phyloP scores from a whole-genome alignment of 495 filamentous ascomycete species.

The Neurospora terricola region DNA sequence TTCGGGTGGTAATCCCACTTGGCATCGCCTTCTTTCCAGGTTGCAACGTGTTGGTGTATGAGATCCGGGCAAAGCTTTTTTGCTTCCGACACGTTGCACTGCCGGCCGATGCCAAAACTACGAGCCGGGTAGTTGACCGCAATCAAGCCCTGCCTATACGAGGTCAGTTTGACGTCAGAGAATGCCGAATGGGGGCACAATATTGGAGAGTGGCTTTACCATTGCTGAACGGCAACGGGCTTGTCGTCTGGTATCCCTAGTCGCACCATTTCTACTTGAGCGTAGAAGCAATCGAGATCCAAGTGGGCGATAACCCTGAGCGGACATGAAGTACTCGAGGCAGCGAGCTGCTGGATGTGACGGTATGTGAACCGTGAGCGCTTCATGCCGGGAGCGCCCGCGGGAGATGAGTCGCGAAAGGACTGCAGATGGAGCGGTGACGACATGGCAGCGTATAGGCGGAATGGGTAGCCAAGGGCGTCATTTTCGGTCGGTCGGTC shows the following conservation, averaged over 20 bases:
- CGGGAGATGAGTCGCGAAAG: slow-evolving; percentile 32
- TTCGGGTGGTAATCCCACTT: slow-evolving; percentile 88
- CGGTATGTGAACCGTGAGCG: slow-evolving; percentile 75
- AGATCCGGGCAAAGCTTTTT: slow-evolving; percentile 78
- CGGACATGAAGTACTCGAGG: slow-evolving; percentile 60
- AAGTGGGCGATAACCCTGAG: slow-evolving; percentile 84
- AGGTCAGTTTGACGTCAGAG: not conserved
- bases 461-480: slow-evolving; percentile 19
- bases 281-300: slow-evolving; percentile 97
- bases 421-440: slow-evolving; percentile 16
- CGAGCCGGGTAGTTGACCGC: slow-evolving; percentile 93
- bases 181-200: not conserved
- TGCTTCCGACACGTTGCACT: slow-evolving; percentile 70
- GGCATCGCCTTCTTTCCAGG: slow-evolving; percentile 84
- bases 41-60: slow-evolving; percentile 85
- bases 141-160: slow-evolving; percentile 61
- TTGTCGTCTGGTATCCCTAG: slow-evolving; percentile 60
- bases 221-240: slow-evolving; percentile 89
- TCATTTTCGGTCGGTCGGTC: not conserved
- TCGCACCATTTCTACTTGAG: slow-evolving; percentile 89
- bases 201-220: slow-evolving; percentile 29
- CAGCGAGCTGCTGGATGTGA: slow-evolving; percentile 64
- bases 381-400: slow-evolving; percentile 28
- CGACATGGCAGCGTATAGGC: slow-evolving; percentile 7
- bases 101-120: slow-evolving; percentile 63